Evolutionary conservation across 208 protist species (phyloP).

Genomic region (Trypanosoma cruzi): DNA sequence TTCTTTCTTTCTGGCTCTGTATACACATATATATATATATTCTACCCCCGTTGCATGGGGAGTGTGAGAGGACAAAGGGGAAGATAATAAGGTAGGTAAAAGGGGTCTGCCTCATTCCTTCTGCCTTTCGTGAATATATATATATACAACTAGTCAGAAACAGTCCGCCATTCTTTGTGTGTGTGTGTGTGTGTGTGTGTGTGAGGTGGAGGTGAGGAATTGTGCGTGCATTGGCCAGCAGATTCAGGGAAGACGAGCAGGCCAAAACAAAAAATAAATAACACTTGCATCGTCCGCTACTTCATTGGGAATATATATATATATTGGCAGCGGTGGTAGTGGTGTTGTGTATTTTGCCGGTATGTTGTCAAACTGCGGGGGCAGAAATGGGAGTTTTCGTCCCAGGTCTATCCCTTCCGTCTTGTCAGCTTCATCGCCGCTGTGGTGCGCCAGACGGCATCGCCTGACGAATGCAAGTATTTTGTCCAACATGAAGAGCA

Average conservation of each 20-base stretch:
- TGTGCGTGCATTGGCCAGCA: background rate
- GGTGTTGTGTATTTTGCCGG: background rate
- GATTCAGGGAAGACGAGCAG: background rate
- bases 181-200: background rate
- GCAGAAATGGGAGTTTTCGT: constrained; percentile 2
- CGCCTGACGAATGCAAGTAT: constrained; percentile 79
- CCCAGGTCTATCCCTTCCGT: background rate
- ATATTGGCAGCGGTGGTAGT: background rate
- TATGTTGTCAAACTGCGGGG: background rate
- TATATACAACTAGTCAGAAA: background rate
- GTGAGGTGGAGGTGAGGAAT: background rate
- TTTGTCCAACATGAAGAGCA: constrained; percentile 64
- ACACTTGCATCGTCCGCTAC: background rate
- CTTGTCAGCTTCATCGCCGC: background rate
- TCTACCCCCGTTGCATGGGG: too few relatives aligned
- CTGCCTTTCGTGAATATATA: background rate
- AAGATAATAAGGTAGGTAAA: background rate
- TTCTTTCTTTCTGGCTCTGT: too few relatives aligned
- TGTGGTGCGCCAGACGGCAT: constrained; percentile 17
- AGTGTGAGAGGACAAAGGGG: background rate
- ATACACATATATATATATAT: too few relatives aligned
- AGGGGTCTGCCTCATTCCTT: background rate
- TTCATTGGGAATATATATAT: background rate
- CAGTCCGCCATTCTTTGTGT: background rate
- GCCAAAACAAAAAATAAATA: background rate